Conservation (phyloP, 352 stramenopile species). For the Peronospora tabacina region DNA sequence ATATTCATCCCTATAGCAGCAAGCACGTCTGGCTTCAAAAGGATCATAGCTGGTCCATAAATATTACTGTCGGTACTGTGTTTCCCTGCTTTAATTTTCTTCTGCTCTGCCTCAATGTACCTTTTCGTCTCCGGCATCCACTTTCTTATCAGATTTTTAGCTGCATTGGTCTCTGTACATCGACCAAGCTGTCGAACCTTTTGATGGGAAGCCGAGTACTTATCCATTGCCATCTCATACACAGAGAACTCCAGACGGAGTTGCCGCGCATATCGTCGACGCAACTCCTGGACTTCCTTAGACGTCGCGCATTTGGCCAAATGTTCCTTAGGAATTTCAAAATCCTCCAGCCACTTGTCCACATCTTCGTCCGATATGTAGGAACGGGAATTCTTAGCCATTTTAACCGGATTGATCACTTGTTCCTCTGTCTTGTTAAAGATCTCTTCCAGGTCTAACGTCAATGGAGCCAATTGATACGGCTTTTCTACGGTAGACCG, state of each 20-base stretch:
- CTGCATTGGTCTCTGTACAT: conserved; percentile 45
- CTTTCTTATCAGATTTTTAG: conserved; percentile 52
- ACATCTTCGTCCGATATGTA: conserved; percentile 66
- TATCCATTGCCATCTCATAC: conserved; percentile 75
- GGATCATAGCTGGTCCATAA: conserved; percentile 58
- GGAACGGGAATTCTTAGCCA: conserved; percentile 21
- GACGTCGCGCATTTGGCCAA: conserved; percentile 38
- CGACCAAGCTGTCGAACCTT: conserved; percentile 46
- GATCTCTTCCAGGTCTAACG: conserved; percentile 18
- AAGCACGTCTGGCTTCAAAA: conserved; percentile 47
- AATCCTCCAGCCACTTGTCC: conserved; percentile 61
- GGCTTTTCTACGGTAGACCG: conserved; percentile 37
- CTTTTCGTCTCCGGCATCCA: conserved; percentile 41
- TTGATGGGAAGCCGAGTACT: conserved; percentile 38
- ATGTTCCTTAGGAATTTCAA: conserved; percentile 44
- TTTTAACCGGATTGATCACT: conserved; percentile 5
- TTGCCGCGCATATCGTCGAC: conserved; percentile 64
- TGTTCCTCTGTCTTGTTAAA: conserved; percentile 12
- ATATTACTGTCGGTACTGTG: conserved; percentile 68
- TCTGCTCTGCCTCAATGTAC: conserved; percentile 44
- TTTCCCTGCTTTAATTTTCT: conserved; percentile 41
- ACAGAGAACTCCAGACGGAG: conserved; percentile 71
- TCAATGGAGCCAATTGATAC: conserved; percentile 27
- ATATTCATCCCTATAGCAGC: conserved; percentile 56
- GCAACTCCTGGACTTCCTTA: conserved; percentile 47